Percentiles rank a stretch among this genome's conserved stretches.
These are phyloP conservation scores for Pseudopithomyces maydicus DNA, from an alignment of 2,329 filamentous ascomycete species.

Conservation along the genomic window DNA sequence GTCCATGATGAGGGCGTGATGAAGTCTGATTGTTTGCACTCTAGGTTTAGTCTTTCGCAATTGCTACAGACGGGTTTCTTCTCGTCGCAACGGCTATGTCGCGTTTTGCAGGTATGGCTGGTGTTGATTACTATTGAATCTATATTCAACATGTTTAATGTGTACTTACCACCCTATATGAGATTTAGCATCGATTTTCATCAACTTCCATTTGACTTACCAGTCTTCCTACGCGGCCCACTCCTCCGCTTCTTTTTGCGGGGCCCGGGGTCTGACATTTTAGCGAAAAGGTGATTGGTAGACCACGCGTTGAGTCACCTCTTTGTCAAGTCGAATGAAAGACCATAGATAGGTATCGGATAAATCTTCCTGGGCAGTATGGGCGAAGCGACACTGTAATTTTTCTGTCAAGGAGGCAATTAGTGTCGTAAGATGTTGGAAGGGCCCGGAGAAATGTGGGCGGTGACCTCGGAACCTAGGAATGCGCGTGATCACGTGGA, in stretches of 20 bases:
- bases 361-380: no score
- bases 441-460: neutral
- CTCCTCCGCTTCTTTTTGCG: conserved; percentile 32
- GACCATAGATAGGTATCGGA: no score
- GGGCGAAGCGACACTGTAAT: no score
- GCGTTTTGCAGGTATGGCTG: conserved; percentile 39
- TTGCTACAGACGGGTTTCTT: conserved; percentile 40
- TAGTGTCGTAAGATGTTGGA: neutral
- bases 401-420: neutral
- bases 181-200: conserved; percentile 5
- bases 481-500: neutral
- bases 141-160: neutral
- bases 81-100: conserved; percentile 43
- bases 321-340: neutral
- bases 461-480: neutral
- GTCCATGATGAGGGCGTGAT: conserved; percentile 20
- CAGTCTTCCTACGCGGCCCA: conserved; percentile 33
- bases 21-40: conserved; percentile 33
- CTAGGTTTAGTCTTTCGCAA: conserved; percentile 34
- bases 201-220: conserved; percentile 8
- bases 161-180: conserved; percentile 21
- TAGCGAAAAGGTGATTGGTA: neutral
- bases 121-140: neutral
- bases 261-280: conserved; percentile 7
- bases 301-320: neutral